Base-by-base conservation (phyloP, 805 yeast species). In the Wickerhamiella sergipiensis region DNA sequence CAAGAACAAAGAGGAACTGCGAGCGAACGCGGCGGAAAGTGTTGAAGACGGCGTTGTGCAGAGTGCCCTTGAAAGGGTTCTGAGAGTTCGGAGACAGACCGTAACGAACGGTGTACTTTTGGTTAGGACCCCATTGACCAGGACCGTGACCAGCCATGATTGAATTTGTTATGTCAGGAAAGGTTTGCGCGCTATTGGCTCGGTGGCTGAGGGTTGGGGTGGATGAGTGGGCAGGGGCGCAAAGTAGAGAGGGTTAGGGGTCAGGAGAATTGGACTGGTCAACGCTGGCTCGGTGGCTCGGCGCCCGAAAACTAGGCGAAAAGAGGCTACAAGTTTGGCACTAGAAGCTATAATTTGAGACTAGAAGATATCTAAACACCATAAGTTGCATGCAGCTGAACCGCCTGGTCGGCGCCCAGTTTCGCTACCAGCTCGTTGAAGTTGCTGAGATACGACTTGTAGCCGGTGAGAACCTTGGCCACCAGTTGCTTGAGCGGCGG, bases 61-160 rank as follows among this genome's bases (percentile, higher is more conserved):
- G 77, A 59, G 81, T 78, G 61, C 95, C 95, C 70, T 83, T 83
- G 69, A 92, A 77, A 52, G 97, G 97, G 69, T 79, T 81, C 72
- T 90, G 94, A 54, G 95, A 96, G 61, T 77, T 85, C 55, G 96
- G 94, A 58, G 98, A 85, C 57, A 92, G 88, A 51, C 95, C 75
- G 77, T 90, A 92, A 54, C 84, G 78, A 56, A 90, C 84, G 44
- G 67, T 58, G 62, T 59, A 57, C 54, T 56, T 57, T 53, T 60
- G 63, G 53, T 56, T 56, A 40, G 60, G 60, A 40, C 59, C 49
- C 57, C 57, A 57, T 57, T 58, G 53, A 55, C 57, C 59, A n/a
- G 40, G 5, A 19, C 59, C 60, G 57, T 53, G 58, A 42, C 59
- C 59, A 56, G 50, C 47, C 47, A 45, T 45, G 29, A 45, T 45